Evolutionary conservation across 257 asterid species (phyloP).

Genomic region (Fraxinus cuspidata): DNA sequence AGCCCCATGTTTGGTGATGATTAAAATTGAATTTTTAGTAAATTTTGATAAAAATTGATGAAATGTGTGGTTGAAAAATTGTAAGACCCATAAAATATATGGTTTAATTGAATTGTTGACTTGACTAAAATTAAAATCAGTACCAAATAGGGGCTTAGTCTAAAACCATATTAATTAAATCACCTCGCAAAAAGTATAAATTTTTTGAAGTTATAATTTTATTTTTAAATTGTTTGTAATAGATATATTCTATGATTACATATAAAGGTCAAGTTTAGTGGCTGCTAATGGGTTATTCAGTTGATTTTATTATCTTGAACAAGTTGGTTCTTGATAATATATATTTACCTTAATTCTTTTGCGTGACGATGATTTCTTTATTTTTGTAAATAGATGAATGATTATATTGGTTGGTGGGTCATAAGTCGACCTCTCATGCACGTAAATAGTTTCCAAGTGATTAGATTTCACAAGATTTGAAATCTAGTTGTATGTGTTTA

Average conservation of each 20-base stretch:
- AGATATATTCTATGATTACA: neutral
- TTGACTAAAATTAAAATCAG: too few species aligned
- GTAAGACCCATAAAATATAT: too few species aligned
- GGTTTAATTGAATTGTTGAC: too few species aligned
- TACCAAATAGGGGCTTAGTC: too few species aligned
- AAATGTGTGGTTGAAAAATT: too few species aligned
- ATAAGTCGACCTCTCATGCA: neutral
- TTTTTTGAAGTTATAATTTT: too few species aligned
- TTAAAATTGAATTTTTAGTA: too few species aligned
- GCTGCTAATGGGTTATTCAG: neutral
- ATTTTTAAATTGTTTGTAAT: neutral
- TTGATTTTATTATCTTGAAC: neutral
- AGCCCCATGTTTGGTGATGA: too few species aligned
- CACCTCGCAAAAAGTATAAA: too few species aligned
- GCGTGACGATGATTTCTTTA: neutral
- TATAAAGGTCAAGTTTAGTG: neutral
- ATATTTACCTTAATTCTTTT: neutral
- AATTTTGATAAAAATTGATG: too few species aligned
- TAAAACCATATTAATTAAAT: too few species aligned
- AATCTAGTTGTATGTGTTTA: neutral
- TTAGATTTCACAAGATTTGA: neutral
- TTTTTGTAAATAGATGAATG: neutral
- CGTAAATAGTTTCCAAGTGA: neutral
- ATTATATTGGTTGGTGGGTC: constrained; percentile 1
- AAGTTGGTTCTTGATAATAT: neutral